Evolutionary conservation across 352 stramenopile species (phyloP), one percentile per base, ranked within the genome.

Genomic region (Phytophthora sojae): DNA sequence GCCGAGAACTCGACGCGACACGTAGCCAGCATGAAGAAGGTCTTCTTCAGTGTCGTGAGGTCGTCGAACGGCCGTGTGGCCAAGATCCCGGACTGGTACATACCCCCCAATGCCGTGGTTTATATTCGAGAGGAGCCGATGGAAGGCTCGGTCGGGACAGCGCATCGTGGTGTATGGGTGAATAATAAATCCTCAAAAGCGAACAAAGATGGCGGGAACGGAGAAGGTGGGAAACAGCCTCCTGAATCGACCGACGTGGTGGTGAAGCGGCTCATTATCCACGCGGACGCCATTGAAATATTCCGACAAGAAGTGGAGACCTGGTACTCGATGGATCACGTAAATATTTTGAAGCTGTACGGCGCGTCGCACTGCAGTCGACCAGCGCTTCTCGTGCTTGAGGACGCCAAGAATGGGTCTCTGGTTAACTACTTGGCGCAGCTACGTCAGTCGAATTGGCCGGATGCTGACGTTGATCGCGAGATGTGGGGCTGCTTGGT

Each of bases 21-120:
- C n/a, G 69, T 75, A 29, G 69, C 69, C 0, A 72, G 60, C 25
- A 80, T 80, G 73, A 80, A 70, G 73, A 80, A 70, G 23, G 64
- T 80, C 0, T 80, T 80, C 50, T 80, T 80, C 44, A 71, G 57
- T 7, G 67, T 80, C 4, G 72, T 80, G 23, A 35, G 72, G 4
- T 80, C 72, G 21, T 80, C 72, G 0, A 80, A 76, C 50, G 72
- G 67, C 6, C 61, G 68, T 7, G 72, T 80, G 15, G 62, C 68
- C 0, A 80, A 65, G 72, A 80, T 80, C 17, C 72, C 72, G 4
- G 42, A 68, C 5, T 80, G 68, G 68, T 80, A 74, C 25, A 74
- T 75, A 15, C 72, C 68, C 35, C 58, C 60, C 0, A 71, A 80
- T 30, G 50, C 66, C 1, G 9, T 79, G 39, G 62, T 51, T 7